phyloP scores from a whole-genome alignment of 2,329 filamentous ascomycete genomes.

The Ampelomyces quisqualis region DNA sequence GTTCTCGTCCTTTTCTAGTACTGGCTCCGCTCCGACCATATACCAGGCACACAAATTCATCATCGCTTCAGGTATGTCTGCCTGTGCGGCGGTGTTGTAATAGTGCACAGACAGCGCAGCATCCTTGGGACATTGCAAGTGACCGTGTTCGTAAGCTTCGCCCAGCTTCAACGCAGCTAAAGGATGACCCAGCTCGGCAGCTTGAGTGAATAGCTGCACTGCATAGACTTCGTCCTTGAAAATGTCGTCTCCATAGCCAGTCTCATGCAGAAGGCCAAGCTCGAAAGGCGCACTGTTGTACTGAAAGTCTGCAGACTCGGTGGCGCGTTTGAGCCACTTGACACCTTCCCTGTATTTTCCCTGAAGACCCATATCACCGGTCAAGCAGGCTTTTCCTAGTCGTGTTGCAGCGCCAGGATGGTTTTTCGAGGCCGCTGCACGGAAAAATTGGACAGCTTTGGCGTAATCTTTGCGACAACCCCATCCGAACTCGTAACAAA shows the following conservation, averaged over 20 bases:
- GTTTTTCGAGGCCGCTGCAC: constrained; percentile 85
- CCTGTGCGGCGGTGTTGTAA: constrained; percentile 88
- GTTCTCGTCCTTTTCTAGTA: constrained; percentile 90
- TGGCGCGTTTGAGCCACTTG: constrained; percentile 93
- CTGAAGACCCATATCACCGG: constrained; percentile 79
- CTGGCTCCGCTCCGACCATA: constrained; percentile 87
- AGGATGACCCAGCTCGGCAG: constrained; percentile 85
- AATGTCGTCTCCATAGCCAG: constrained; percentile 89
- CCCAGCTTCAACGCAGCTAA: constrained; percentile 86
- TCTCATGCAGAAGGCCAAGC: constrained; percentile 83
- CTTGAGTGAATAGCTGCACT: constrained; percentile 89
- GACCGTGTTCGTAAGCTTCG: constrained; percentile 95
- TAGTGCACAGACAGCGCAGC: constrained; percentile 95
- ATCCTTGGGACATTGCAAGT: constrained; percentile 82
- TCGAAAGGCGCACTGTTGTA: constrained; percentile 94
- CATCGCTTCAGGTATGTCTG: constrained; percentile 83
- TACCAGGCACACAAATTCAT: constrained; percentile 99
- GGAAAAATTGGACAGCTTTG: constrained; percentile 92
- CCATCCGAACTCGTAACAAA: constrained; percentile 99
- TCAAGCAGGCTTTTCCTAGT: constrained; percentile 85
- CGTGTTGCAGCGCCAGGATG: constrained; percentile 95
- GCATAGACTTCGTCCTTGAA: constrained; percentile 90
- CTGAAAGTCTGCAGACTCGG: constrained; percentile 84
- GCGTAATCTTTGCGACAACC: constrained; percentile 85
- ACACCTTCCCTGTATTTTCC: constrained; percentile 87